Evolutionary conservation across 768 basidiomycete species (phyloP), one percentile per base, ranked within the genome.

Genomic region (Candolleomyces efflorescens): DNA sequence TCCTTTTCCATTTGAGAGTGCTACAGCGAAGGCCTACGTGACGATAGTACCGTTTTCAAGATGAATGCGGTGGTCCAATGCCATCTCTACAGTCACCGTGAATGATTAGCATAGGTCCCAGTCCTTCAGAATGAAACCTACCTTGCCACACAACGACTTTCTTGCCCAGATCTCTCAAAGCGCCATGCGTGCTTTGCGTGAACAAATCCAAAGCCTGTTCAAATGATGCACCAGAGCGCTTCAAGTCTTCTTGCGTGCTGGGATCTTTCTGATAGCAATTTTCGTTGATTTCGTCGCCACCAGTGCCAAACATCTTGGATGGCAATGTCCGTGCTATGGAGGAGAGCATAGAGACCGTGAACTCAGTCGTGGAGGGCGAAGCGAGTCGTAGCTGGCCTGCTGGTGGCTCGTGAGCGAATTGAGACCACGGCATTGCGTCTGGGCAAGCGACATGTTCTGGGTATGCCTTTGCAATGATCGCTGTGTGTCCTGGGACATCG

Each of bases 61-160:
- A 0, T 67, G 76, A 5, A 87, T 73, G 44, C 78, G 72, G 62
- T 84, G 81, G 2, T 74, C 71, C 43, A 88, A 71, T 1, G 84
- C 84, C 84, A 89, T 85, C 66, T 90, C 88, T 78, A 80, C 0
- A 80, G 41, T 20, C 32, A 11, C 6, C 2, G 11, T 32, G 32
- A 32, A 32, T 5, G 32, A 5, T 32, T 32, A 32, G 32, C 11
- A 32, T 11, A 11, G 11, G 32, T 5, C 1, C 2, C 11, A 32
- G 32, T 32, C 18, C 23, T 41, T 20, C 6, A 20, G 24, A 48
- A 53, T 20, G 22, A 4, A 41, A 62, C 71, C 7, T 23, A 83
- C 84, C 85, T 74, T 94, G 86, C 88, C 90, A 93, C 5, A 94
- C 90, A 32, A 92, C 84, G 1, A 90, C 86, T 0, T 81, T 87